These are phyloP conservation scores for Chaetomium strumarium DNA, from an alignment of 2,329 filamentous ascomycete genomes.

Conservation along the genomic window DNA sequence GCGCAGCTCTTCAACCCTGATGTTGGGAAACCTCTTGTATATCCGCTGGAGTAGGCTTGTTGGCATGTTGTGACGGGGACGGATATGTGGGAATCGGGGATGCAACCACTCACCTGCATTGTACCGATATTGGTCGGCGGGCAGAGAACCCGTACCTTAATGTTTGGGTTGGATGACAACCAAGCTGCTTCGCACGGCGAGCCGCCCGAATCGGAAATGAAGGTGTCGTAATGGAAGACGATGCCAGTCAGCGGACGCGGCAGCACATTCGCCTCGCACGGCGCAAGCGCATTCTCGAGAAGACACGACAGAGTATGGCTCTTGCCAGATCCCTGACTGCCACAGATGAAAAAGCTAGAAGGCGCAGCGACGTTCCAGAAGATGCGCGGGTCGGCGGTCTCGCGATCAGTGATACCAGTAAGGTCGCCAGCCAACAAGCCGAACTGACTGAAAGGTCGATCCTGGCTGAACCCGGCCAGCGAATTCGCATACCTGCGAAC, in stretches of 20 bases:
- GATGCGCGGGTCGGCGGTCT: conserved; percentile 29
- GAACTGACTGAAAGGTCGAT: conserved; percentile 27
- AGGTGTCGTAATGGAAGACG: conserved; percentile 60
- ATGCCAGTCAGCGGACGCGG: conserved; percentile 51
- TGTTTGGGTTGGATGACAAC: conserved; percentile 37
- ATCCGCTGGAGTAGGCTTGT: conserved; percentile 27
- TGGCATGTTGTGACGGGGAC: neutral
- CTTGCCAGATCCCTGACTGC: conserved; percentile 59
- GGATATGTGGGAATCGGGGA: neutral
- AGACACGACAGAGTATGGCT: conserved; percentile 54
- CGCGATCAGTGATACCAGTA: conserved; percentile 1
- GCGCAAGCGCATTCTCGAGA: conserved; percentile 52
- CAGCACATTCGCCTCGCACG: conserved; percentile 39
- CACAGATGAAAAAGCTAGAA: conserved; percentile 57
- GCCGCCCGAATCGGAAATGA: conserved; percentile 42
- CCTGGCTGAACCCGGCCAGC: neutral
- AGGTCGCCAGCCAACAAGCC: conserved; percentile 28
- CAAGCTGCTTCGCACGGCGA: conserved; percentile 56
- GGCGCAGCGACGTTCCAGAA: conserved; percentile 46
- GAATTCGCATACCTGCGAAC: conserved; percentile 21
- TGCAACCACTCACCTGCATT: conserved; percentile 30
- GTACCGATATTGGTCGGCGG: conserved; percentile 45
- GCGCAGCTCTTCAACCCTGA: conserved; percentile 45
- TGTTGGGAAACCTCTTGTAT: conserved; percentile 38
- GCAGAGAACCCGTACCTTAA: conserved; percentile 49